Evolutionary conservation across 345 rosid species (phyloP).

Genomic region (Noccaea caerulescens): DNA sequence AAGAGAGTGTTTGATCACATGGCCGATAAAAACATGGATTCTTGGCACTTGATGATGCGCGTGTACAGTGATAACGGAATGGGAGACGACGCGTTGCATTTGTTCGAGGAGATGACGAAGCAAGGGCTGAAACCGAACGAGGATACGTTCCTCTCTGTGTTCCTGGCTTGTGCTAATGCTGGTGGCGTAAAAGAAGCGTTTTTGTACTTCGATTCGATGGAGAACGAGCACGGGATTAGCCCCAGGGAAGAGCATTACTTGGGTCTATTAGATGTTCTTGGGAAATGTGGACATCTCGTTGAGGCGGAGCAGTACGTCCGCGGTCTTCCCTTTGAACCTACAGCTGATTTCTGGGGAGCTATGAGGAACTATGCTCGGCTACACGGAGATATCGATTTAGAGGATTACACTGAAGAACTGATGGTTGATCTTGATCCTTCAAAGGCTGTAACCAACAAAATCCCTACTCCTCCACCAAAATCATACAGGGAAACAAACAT

Average conservation of each 20-base stretch:
- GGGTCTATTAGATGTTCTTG: constrained; percentile 69
- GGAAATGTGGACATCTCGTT: constrained; percentile 64
- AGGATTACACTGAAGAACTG: constrained; percentile 63
- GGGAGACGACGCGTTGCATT: constrained; percentile 77
- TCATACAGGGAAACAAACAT: constrained; percentile 57
- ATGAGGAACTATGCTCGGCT: constrained; percentile 56
- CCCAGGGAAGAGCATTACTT: constrained; percentile 57
- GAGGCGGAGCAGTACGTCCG: constrained; percentile 62
- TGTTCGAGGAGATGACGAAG: constrained; percentile 68
- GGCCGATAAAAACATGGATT: constrained; percentile 65
- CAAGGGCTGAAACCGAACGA: constrained; percentile 57
- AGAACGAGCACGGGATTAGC: constrained; percentile 53
- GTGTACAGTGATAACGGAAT: constrained; percentile 61
- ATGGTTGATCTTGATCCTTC: constrained; percentile 68
- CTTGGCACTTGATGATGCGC: constrained; percentile 76
- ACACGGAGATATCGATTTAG: constrained; percentile 73
- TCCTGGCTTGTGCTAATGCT: constrained; percentile 67
- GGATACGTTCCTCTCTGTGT: constrained; percentile 60
- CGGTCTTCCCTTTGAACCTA: constrained; percentile 60
- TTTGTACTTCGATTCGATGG: constrained; percentile 68
- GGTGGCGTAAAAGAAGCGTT: constrained; percentile 74
- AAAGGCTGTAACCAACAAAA: constrained; percentile 52
- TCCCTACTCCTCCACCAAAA: constrained; percentile 61
- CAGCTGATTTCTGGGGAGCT: constrained; percentile 68
- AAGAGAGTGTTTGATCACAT: constrained; percentile 78